Conservation (phyloP, 805 yeast species). For the Suhomyces canberraensis region DNA sequence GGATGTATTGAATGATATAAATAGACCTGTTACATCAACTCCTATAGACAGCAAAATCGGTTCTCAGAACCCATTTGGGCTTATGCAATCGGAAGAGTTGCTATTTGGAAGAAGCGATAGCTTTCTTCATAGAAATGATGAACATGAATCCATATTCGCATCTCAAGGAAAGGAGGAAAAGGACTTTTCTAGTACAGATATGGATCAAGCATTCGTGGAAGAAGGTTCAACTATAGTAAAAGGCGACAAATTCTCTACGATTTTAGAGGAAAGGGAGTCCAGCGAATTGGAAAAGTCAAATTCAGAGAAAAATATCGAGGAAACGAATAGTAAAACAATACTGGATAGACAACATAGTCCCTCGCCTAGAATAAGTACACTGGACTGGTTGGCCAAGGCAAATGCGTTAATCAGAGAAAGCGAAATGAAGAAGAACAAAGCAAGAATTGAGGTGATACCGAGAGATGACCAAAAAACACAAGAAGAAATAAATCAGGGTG, state of each 20-base stretch:
- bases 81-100: not conserved
- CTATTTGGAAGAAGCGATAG: not conserved
- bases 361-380: not conserved
- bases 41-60: not conserved
- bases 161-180: too few species aligned
- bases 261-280: slow-evolving; percentile 5
- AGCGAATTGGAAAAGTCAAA: not conserved
- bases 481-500: too few species aligned
- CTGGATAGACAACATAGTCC: too few species aligned
- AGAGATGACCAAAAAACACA: not conserved
- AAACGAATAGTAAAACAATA: not conserved
- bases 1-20: slow-evolving; percentile 9
- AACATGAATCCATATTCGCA: too few species aligned
- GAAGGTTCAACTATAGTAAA: not conserved
- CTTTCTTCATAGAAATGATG: too few species aligned
- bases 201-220: slow-evolving; percentile 1
- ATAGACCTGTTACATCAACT: slow-evolving; percentile 4
- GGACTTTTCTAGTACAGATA: not conserved
- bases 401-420: not conserved
- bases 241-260: slow-evolving; percentile 2
- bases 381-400: not conserved
- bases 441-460: not conserved
- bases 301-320: not conserved
- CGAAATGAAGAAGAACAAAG: not conserved
- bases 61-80: not conserved